Evolutionary conservation across 352 stramenopile genomes (phyloP), one percentile per base, ranked within the genome.

Genomic region (Phytopythium ostracodes): DNA sequence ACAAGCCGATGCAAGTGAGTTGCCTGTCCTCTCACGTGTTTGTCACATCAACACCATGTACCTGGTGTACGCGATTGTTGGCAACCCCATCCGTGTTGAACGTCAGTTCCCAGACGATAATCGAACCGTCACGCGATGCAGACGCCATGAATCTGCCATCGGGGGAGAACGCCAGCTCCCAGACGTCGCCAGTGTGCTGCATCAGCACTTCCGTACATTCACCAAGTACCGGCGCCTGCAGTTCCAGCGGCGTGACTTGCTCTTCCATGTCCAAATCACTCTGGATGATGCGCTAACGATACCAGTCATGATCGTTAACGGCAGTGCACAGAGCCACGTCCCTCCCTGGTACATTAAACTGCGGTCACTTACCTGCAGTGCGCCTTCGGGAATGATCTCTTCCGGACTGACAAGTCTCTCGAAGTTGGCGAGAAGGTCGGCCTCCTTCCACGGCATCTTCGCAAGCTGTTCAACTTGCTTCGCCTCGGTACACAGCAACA

Each of bases 111-210:
- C 86, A 96, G 14, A 96, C 63, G 12, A 97, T 66, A 15, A 97
- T 78, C 14, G 75, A 81, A 1, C 82, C 87, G 38, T 95, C 84
- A 22, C 86, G 87, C 7, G 82, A 89, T 5, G 83, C 82, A 2
- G 87, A 96, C 20, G 88, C 88, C 59, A 97, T 65, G 35, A 83
- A 77, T 15, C 76, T 59, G 29, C 89, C 90, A 61, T 94, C 64
- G 0, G 89, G 88, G 7, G 87, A 92, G 56, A 97, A 97, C 5
- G 73, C 69, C 17, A 96, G 51, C 42, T 90, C 77, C 60, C 74
- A 75, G n/a, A 94, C 77, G 38, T 92, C 80, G 31, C 68, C 71
- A 10, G 62, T 78, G 60, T 89, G 80, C 29, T 73, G 73, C 12
- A 79, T 50, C 24, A 92, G 52, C 1, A 90, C 55, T 0, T 69